These are phyloP conservation scores for Ogataea polymorpha DNA, from an alignment of 805 yeast species.

Conservation along the genomic window DNA sequence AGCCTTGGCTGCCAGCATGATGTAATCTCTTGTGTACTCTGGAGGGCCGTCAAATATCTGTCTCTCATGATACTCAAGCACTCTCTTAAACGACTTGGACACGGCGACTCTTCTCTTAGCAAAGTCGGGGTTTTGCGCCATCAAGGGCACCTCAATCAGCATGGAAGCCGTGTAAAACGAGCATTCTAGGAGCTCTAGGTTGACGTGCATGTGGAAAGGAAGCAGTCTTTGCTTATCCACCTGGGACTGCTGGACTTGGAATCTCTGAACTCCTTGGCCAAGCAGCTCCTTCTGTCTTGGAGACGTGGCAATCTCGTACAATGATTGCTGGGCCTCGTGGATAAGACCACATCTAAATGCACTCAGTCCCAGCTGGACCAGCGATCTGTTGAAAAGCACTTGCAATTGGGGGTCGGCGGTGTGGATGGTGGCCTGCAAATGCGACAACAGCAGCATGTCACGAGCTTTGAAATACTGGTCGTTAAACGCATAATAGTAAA, in stretches of 20 bases:
- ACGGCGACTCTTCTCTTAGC: slow-evolving; percentile 51
- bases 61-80: slow-evolving; percentile 88
- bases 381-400: slow-evolving; percentile 89
- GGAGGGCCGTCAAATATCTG: slow-evolving; percentile 97
- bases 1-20: slow-evolving; percentile 87
- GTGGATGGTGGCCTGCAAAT: slow-evolving; percentile 78
- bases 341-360: slow-evolving; percentile 91
- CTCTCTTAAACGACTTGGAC: slow-evolving; percentile 84
- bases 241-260: slow-evolving; percentile 42
- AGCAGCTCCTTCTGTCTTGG: slow-evolving; percentile 85
- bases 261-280: slow-evolving; percentile 85
- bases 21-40: slow-evolving; percentile 90
- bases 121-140: slow-evolving; percentile 69
- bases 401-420: slow-evolving; percentile 83
- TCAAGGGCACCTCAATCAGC: slow-evolving; percentile 86
- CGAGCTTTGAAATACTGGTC: slow-evolving; percentile 81
- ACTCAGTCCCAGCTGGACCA: slow-evolving; percentile 92
- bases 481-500: slow-evolving; percentile 89
- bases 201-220: slow-evolving; percentile 98
- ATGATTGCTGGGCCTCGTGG: slow-evolving; percentile 79
- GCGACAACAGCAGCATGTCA: slow-evolving; percentile 83
- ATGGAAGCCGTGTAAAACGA: slow-evolving; percentile 88
- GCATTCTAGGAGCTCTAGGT: slow-evolving; percentile 90
- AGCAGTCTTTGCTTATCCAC: slow-evolving; percentile 77
- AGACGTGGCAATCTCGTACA: slow-evolving; percentile 84